Percentiles rank a stretch among this genome's conserved stretches.
Conservation (phyloP, 352 stramenopile genomes). For the Globisporangium spiculum region DNA sequence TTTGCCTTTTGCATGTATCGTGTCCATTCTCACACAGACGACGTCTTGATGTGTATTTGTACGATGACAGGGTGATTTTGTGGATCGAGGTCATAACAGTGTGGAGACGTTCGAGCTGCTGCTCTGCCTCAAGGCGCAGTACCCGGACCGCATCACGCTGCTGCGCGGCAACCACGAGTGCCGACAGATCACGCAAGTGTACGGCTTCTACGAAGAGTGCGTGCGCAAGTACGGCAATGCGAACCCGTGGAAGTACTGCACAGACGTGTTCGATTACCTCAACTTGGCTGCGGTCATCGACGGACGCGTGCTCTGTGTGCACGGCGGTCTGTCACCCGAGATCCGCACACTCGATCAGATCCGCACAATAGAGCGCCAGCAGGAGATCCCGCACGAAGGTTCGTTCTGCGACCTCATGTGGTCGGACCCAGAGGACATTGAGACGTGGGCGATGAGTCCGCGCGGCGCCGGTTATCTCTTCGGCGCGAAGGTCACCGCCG, state of each 20-base stretch:
- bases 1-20: background rate
- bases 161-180: slow-evolving; percentile 89
- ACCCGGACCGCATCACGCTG: slow-evolving; percentile 87
- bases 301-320: slow-evolving; percentile 88
- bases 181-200: slow-evolving; percentile 96
- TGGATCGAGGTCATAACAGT: slow-evolving; percentile 89
- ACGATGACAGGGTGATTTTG: slow-evolving; percentile 75
- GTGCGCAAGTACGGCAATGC: slow-evolving; percentile 96
- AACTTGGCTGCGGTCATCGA: slow-evolving; percentile 94
- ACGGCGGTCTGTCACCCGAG: slow-evolving; percentile 94
- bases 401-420: slow-evolving; percentile 98
- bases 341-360: slow-evolving; percentile 95
- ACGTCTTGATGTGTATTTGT: slow-evolving; percentile 12
- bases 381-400: slow-evolving; percentile 95
- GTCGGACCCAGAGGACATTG: slow-evolving; percentile 96
- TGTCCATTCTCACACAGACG: background rate
- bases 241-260: slow-evolving; percentile 95
- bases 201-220: slow-evolving; percentile 98
- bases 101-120: slow-evolving; percentile 90
- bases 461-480: slow-evolving; percentile 88
- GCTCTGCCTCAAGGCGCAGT: slow-evolving; percentile 84
- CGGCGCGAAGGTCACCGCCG: slow-evolving; percentile 79
- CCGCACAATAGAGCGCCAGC: slow-evolving; percentile 94
- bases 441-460: slow-evolving; percentile 89
- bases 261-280: slow-evolving; percentile 96